Evolutionary conservation across 805 yeast genomes (phyloP), one percentile per base, ranked within the genome.

Genomic region (Ogataea henricii): DNA sequence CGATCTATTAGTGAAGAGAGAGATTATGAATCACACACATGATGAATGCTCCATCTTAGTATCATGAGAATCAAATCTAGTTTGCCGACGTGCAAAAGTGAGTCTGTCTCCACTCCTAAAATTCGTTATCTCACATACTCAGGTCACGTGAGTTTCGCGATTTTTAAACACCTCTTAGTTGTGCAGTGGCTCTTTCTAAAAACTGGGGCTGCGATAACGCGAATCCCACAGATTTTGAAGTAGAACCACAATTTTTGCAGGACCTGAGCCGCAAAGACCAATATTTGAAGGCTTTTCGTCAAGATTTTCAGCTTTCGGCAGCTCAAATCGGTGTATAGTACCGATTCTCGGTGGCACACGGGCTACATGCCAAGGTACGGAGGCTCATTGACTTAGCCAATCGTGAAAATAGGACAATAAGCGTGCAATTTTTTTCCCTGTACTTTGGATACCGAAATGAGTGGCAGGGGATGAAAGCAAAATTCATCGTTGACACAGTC

Each of bases 191-290:
- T 36, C 27, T 13, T 6, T 6, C 26, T 12, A 17, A 17, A 10
- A 7, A 14, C 20, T 32, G 35, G 35, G 35, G 35, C 35, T 32
- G 35, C 7, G 35, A 32, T 32, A 32, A 32, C 35, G 35, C 35
- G 20, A 32, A n/a, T 13, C 8, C 35, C 35, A 32, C 35, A 32
- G 20, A 32, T 32, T 32, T 17, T 32, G 35, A 6, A 5, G 35
- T 13, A 32, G 12, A 16, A 16, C 35, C 35, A 32, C 35, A 32
- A 6, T 32, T 32, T 16, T 14, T 17, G 20, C 20, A 16, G 17
- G 20, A 4, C 10, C n/a, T 18, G 35, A 14, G 35, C 35, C 20
- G 20, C 35, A 32, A 18, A 18, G 14, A 27, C 30, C 30, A 8
- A 6, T 10, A 6, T 27, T 27, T 13, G 4, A 27, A 9, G 13